Conservation (phyloP, 23 red algal genomes). For the Cyanidioschyzon merolae region DNA sequence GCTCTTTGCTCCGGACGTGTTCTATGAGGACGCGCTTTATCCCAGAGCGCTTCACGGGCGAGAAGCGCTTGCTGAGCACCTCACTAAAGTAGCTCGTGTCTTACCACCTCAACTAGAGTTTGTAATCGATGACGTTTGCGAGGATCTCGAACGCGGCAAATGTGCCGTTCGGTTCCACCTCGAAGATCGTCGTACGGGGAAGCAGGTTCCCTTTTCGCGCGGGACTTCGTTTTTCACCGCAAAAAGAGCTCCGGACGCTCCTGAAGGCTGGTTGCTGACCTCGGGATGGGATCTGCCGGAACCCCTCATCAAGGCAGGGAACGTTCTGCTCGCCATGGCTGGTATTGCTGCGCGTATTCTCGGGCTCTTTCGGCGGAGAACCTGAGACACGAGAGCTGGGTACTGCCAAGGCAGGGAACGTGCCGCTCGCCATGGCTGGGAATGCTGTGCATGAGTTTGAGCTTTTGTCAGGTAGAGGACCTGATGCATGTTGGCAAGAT, state of each 20-base stretch:
- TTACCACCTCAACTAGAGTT: neutral
- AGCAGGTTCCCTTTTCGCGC: neutral
- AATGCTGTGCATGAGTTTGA: neutral
- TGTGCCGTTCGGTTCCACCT: slow-evolving; percentile 13
- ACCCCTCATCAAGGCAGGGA: neutral
- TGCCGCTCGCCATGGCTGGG: neutral
- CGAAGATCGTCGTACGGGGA: neutral
- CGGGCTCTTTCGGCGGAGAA: neutral
- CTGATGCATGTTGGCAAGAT: too few species aligned
- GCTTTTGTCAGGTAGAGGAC: too few species aligned
- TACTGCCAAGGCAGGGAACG: slow-evolving; percentile 7
- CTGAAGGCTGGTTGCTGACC: slow-evolving; percentile 2
- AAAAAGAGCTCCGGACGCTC: neutral
- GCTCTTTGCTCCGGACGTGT: neutral
- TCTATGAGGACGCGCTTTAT: slow-evolving; percentile 14
- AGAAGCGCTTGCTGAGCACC: neutral
- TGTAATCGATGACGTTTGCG: slow-evolving; percentile 2
- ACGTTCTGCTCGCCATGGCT: neutral
- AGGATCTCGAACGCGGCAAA: neutral
- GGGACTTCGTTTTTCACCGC: neutral
- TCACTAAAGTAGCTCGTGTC: neutral
- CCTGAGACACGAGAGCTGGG: too few species aligned
- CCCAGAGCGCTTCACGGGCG: neutral
- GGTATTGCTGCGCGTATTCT: neutral
- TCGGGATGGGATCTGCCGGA: slow-evolving; percentile 8